Base-by-base conservation (phyloP, 2,329 filamentous ascomycete genomes). In the Penicillium sp. region DNA sequence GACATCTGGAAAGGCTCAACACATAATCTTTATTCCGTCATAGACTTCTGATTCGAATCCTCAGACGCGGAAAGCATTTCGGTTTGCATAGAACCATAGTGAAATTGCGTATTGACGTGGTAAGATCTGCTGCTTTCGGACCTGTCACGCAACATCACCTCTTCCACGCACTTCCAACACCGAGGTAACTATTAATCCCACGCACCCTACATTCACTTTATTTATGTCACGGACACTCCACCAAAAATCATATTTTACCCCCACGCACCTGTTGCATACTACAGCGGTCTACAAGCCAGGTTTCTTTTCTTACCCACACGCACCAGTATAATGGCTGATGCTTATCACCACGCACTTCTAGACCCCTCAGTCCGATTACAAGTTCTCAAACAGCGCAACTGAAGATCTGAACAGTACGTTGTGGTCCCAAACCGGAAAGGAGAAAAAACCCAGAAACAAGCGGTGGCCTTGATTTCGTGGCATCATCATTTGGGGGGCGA, bases 71-170 rank as follows among this genome's bases (percentile, higher is more conserved):
- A 16, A 13, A 42, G 10, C 23, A 1, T 4, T 19, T 13, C 11
- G 18, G 10, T 18, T 18, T 19, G 8, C n/a, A 13, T 11, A 23
- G 32, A 30, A 11, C 8, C 11, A 40, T 40, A 39, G 45, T 40
- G 35, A 40, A 30, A n/a, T 41, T 4, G 26, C 8, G 11, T 9
- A 19, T 16, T 16, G 36, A 48, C 18, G 27, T 38, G 46, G 38
- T 45, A 44, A 45, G 47, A 19, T 27, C 13, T 47, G 60, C 60
- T 60, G 56, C 44, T 60, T 62, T 32, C 60, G 56, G 61, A 56
- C 55, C 56, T 43, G 42, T 61, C 61, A 63, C 53, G 57, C 59
- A 62, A 60, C 51, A 32, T 57, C 60, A 58, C 18, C 16, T 35
- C 27, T 27, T 47, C 44, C 44, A 46, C 30, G 13, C 35, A 48